Evolutionary conservation across 2,329 filamentous ascomycete species (phyloP).

Genomic region (Harringtonia aguacate): DNA sequence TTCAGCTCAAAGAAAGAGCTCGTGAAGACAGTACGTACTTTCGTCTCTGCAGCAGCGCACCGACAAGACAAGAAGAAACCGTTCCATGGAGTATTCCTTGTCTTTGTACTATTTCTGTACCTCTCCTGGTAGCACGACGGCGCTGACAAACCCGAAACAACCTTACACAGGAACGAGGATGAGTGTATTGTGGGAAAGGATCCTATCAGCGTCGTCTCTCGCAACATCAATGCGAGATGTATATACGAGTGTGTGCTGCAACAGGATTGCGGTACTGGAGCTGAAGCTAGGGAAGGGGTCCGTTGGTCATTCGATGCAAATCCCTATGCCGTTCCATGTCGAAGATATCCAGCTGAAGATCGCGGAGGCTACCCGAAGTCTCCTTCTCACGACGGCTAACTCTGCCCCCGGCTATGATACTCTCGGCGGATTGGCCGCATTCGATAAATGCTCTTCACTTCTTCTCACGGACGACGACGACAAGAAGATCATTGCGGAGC

Average conservation of each 20-base stretch:
- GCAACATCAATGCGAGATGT: slow-evolving; percentile 75
- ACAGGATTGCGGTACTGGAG: slow-evolving; percentile 76
- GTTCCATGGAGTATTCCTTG: too few species aligned
- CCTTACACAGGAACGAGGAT: slow-evolving; percentile 44
- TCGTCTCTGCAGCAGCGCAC: too few species aligned
- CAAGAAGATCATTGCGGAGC: slow-evolving; percentile 58
- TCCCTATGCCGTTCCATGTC: slow-evolving; percentile 57
- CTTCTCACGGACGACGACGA: slow-evolving; percentile 80
- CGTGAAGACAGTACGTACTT: slow-evolving; percentile 49
- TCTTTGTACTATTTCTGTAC: too few species aligned
- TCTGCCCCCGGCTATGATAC: slow-evolving; percentile 60
- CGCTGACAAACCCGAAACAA: too few species aligned
- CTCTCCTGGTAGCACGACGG: not conserved
- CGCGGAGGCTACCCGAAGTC: slow-evolving; percentile 53
- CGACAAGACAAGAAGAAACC: too few species aligned
- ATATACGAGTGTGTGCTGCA: slow-evolving; percentile 70
- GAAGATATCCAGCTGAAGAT: slow-evolving; percentile 60
- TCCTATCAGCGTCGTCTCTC: slow-evolving; percentile 62
- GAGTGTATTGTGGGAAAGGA: slow-evolving; percentile 58
- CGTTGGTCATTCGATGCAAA: slow-evolving; percentile 53
- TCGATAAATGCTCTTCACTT: slow-evolving; percentile 80
- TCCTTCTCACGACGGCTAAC: slow-evolving; percentile 84
- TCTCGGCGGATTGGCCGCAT: slow-evolving; percentile 51
- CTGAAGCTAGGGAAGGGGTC: slow-evolving; percentile 53
- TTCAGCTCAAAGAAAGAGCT: slow-evolving; percentile 71